Evolutionary conservation across 495 filamentous ascomycete genomes (phyloP).

Genomic region (Chaetomium cochliodes): DNA sequence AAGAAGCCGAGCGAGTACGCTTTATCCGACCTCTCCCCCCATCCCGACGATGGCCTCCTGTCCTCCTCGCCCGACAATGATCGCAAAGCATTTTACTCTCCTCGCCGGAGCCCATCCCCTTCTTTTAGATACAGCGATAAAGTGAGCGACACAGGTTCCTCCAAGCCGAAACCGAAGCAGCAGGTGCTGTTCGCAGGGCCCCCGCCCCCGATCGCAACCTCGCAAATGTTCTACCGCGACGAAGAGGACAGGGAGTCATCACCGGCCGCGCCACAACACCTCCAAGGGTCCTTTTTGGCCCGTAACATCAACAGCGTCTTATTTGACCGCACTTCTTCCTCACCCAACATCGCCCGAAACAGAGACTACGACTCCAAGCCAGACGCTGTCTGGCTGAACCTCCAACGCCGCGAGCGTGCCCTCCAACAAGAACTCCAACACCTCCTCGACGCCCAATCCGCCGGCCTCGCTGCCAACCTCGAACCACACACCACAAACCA

Average conservation of each 20-base stretch:
- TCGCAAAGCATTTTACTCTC: constrained; percentile 5
- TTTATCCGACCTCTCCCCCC: constrained; percentile 44
- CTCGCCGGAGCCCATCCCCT: constrained; percentile 19
- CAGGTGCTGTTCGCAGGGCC: constrained; percentile 36
- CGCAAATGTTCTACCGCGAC: constrained; percentile 34
- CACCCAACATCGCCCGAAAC: constrained; percentile 17
- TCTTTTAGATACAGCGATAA: constrained; percentile 24
- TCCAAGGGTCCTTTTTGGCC: constrained; percentile 23
- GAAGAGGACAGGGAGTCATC: constrained; percentile 29
- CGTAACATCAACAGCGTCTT: constrained; percentile 36
- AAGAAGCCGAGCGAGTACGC: constrained; percentile 45
- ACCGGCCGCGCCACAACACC: constrained; percentile 2
- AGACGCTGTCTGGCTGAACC: constrained; percentile 38
- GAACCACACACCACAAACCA: constrained; percentile 24
- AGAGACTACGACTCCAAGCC: constrained; percentile 29
- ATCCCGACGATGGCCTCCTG: constrained; percentile 40
- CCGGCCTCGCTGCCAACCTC: constrained; percentile 55
- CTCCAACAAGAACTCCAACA: constrained; percentile 76
- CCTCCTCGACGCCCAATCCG: constrained; percentile 81
- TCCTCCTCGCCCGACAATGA: constrained; percentile 13
- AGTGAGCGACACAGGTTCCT: constrained; percentile 25
- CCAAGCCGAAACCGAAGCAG: constrained; percentile 26
- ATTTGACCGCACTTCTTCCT: constrained; percentile 30
- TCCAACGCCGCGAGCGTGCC: constrained; percentile 51
- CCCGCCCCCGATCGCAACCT: constrained; percentile 37